A percentile compares a stretch with the other conserved stretches of the same genome.
Conservation (phyloP, 345 rosid genomes). For the Salix exigua region DNA sequence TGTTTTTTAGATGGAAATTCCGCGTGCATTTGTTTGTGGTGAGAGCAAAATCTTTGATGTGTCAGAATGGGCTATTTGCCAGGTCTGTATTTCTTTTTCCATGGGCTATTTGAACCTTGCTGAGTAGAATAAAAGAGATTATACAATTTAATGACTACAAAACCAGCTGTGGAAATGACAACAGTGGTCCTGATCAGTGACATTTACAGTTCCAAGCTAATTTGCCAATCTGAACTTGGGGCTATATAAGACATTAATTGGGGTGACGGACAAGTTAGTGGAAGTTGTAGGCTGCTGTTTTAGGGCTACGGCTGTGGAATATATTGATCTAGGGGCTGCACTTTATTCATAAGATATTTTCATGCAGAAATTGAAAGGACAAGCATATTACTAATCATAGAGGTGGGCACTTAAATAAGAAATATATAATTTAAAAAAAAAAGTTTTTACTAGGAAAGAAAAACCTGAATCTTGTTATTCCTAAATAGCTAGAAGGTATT, state of each 20-base stretch:
- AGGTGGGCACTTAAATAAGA: neutral
- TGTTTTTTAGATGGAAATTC: constrained; percentile 73
- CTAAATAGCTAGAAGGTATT: neutral
- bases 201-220: neutral
- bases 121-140: neutral
- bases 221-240: neutral
- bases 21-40: constrained; percentile 97
- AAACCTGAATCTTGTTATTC: neutral
- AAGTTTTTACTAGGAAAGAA: neutral
- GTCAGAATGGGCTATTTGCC: constrained; percentile 99
- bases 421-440: neutral
- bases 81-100: constrained; percentile 46
- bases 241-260: neutral
- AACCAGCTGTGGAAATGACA: too few relatives aligned
- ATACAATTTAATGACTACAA: neutral
- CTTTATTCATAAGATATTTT: neutral
- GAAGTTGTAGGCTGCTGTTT: neutral
- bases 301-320: neutral
- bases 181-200: neutral
- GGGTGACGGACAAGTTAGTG: neutral
- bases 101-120: neutral
- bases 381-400: neutral
- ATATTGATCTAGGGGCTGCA: neutral
- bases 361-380: neutral
- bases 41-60: constrained; percentile 98